Conservation (phyloP, 345 rosid species). For the Streptanthus diversifolius region DNA sequence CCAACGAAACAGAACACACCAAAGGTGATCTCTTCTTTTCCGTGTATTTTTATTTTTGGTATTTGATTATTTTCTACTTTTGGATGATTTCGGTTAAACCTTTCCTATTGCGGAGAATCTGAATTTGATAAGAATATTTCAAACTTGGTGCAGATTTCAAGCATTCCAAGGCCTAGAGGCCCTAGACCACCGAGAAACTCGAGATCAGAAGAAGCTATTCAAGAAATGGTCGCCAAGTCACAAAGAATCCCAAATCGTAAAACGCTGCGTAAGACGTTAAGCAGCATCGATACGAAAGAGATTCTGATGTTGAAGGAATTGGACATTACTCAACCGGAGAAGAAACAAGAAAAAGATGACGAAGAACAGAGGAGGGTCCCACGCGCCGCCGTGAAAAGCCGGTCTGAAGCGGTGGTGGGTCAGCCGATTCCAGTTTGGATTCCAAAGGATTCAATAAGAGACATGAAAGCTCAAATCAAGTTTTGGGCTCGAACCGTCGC, state of each 20-base stretch:
- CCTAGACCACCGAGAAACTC: conserved; percentile 45
- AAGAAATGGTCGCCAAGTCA: conserved; percentile 6
- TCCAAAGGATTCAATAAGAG: conserved; percentile 39
- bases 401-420: conserved; percentile 42
- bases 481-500: conserved; percentile 80
- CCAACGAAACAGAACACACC: conserved; percentile 18
- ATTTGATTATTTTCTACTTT: not conserved
- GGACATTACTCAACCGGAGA: conserved; percentile 41
- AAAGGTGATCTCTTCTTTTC: conserved; percentile 13
- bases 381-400: conserved; percentile 22
- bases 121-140: not conserved
- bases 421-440: conserved; percentile 44
- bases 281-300: conserved; percentile 47
- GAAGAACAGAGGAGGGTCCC: conserved; percentile 15
- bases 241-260: conserved; percentile 7
- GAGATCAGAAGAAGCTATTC: conserved; percentile 34
- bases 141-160: conserved; percentile 13
- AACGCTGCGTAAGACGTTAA: conserved; percentile 39
- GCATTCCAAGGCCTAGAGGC: conserved; percentile 40
- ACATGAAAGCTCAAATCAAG: conserved; percentile 65
- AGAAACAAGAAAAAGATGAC: conserved; percentile 32
- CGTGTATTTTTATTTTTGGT: not conserved
- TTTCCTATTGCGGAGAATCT: not conserved
- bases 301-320: conserved; percentile 47
- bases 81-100: not conserved